Conservation (phyloP, 1,284 basidiomycete species). For the Kalmanozyma brasiliensis region DNA sequence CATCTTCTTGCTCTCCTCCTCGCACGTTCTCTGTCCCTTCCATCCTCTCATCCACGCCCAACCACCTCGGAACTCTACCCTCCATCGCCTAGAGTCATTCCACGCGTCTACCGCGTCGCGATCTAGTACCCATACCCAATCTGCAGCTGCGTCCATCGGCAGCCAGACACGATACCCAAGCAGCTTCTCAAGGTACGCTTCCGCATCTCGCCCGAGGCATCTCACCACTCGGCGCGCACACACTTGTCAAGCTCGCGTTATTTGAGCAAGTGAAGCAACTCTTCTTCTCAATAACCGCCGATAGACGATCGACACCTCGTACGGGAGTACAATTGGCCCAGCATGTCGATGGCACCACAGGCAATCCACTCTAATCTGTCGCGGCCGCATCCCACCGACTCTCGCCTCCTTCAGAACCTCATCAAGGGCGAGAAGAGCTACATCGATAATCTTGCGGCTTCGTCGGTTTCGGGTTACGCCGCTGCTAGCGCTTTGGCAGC, state of each 20-base stretch:
- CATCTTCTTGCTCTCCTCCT: neutral
- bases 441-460: slow-evolving; percentile 55
- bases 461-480: slow-evolving; percentile 46
- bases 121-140: too few relatives aligned
- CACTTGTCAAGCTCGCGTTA: too few relatives aligned
- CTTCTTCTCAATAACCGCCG: too few relatives aligned
- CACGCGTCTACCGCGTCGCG: too few relatives aligned
- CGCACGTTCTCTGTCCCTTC: neutral
- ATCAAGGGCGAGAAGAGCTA: slow-evolving; percentile 69
- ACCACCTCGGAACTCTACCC: neutral
- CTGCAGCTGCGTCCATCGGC: too few relatives aligned
- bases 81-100: slow-evolving; percentile 5
- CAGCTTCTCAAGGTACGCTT: too few relatives aligned
- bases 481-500: slow-evolving; percentile 68
- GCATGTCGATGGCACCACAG: slow-evolving; percentile 50
- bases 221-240: too few relatives aligned
- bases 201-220: too few relatives aligned
- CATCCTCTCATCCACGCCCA: neutral
- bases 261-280: too few relatives aligned
- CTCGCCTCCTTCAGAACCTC: slow-evolving; percentile 68
- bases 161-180: too few relatives aligned
- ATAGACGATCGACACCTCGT: too few relatives aligned
- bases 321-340: slow-evolving; percentile 14
- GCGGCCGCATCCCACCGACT: slow-evolving; percentile 64
- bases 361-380: slow-evolving; percentile 58